phyloP scores from a whole-genome alignment of 2,329 filamentous ascomycete species.

The Phyllosticta capitalensis region DNA sequence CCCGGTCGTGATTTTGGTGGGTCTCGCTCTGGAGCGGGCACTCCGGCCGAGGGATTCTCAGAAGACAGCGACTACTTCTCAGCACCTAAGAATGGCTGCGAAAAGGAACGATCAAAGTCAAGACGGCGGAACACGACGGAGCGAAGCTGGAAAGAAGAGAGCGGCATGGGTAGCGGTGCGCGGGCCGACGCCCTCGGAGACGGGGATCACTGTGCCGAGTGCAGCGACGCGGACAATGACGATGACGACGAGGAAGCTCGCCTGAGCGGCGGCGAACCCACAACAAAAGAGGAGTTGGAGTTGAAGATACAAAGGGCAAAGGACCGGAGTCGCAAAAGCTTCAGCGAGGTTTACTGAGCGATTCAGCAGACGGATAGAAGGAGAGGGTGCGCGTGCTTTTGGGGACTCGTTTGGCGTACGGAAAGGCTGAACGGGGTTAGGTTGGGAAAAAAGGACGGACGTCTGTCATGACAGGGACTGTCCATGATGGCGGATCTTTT shows the following conservation, averaged over 20 bases:
- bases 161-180: slow-evolving; percentile 37
- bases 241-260: slow-evolving; percentile 15
- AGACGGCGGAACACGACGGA: slow-evolving; percentile 27
- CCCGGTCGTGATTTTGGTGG: slow-evolving; percentile 27
- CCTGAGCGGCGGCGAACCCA: slow-evolving; percentile 6
- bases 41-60: slow-evolving; percentile 32
- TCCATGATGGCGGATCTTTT: too few species aligned
- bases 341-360: slow-evolving; percentile 24
- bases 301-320: slow-evolving; percentile 24
- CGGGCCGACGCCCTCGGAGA: slow-evolving; percentile 39
- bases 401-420: neutral
- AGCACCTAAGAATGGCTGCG: slow-evolving; percentile 1
- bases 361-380: neutral
- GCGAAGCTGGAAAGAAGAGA: slow-evolving; percentile 36
- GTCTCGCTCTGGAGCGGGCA: slow-evolving; percentile 22
- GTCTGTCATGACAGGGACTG: too few species aligned
- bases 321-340: slow-evolving; percentile 21
- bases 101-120: slow-evolving; percentile 10
- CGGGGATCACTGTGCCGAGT: slow-evolving; percentile 22
- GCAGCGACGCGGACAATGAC: slow-evolving; percentile 17
- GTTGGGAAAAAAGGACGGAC: neutral
- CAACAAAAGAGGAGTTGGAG: slow-evolving; percentile 14
- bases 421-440: neutral
- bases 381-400: neutral
- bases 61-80: slow-evolving; percentile 34